Conservation (phyloP, 78 protist species). For the Protostelium mycophagum region DNA sequence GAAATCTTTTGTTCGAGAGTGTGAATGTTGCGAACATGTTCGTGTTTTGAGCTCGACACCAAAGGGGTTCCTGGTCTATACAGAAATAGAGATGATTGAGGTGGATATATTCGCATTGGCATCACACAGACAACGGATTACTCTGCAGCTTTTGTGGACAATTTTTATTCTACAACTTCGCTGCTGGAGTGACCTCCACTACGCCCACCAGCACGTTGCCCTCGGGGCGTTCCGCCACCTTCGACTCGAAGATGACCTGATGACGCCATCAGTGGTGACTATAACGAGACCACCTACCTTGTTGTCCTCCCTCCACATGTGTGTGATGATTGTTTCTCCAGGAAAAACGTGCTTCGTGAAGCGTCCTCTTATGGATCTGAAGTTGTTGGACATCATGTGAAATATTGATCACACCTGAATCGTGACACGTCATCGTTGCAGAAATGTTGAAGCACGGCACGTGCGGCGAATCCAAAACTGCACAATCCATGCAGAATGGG, state of each 20-base stretch:
- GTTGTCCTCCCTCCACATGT: constrained; percentile 19
- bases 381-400: background rate
- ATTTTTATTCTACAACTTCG: too few relatives aligned
- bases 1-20: too few relatives aligned
- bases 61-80: too few relatives aligned
- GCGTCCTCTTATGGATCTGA: background rate
- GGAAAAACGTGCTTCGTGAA: constrained; percentile 22
- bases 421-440: constrained; percentile 30
- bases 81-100: too few relatives aligned
- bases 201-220: background rate
- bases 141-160: too few relatives aligned
- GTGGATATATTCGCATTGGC: too few relatives aligned
- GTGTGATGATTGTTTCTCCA: constrained; percentile 42
- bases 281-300: constrained; percentile 12
- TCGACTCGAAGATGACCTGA: background rate
- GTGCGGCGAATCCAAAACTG: constrained; percentile 30
- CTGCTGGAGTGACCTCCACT: background rate
- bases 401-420: constrained; percentile 12
- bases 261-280: constrained; percentile 8
- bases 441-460: constrained; percentile 34
- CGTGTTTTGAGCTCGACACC: too few relatives aligned
- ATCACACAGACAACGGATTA: too few relatives aligned
- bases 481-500: constrained; percentile 59
- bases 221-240: background rate
- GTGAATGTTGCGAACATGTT: too few relatives aligned